These are phyloP conservation scores for Chaetoceros tenuissimus DNA, from an alignment of 108 stramenopile genomes.

Conservation along the genomic window DNA sequence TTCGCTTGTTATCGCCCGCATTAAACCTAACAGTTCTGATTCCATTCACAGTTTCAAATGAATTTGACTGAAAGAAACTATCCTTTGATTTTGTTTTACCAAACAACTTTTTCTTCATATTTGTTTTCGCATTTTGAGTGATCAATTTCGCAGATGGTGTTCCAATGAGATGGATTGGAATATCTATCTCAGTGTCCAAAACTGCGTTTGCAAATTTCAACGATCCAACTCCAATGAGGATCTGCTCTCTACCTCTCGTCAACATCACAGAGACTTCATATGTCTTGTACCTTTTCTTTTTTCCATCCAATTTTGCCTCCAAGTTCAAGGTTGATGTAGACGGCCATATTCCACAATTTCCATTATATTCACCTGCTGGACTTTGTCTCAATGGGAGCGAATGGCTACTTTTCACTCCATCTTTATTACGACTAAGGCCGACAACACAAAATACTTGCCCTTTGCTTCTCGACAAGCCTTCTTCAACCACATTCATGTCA, in stretches of 20 bases:
- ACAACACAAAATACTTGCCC: neutral
- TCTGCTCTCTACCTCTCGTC: neutral
- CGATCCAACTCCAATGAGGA: neutral
- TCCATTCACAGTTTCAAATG: neutral
- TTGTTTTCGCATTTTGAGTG: neutral
- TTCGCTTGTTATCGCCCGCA: neutral
- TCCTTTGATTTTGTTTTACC: neutral
- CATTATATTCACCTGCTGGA: neutral
- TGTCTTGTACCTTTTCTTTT: neutral
- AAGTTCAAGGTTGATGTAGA: neutral
- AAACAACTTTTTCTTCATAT: neutral
- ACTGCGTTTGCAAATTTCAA: neutral
- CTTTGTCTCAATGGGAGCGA: neutral
- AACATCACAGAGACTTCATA: neutral
- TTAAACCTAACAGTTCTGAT: neutral
- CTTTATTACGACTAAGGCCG: neutral
- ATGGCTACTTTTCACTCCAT: neutral
- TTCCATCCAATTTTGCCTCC: neutral
- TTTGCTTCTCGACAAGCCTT: neutral
- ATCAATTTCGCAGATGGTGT: neutral
- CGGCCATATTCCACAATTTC: neutral
- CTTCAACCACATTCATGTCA: neutral
- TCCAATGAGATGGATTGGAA: neutral
- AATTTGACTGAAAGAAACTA: neutral
- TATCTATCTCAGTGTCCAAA: neutral